phyloP scores from a whole-genome alignment of 345 rosid species.

The Laguncularia racemosa region DNA sequence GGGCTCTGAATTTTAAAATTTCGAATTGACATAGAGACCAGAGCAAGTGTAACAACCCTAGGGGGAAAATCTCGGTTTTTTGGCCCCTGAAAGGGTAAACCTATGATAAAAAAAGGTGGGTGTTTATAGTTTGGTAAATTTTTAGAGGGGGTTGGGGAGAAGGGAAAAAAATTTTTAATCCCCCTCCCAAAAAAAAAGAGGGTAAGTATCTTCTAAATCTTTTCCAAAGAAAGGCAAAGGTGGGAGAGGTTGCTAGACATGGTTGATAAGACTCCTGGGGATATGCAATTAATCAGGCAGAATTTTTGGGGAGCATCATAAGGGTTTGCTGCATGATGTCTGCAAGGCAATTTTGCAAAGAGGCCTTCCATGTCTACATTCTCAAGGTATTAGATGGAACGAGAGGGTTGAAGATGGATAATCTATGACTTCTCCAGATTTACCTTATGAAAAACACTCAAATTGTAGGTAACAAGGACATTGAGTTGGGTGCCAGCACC shows the following conservation, averaged over 20 bases:
- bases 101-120: conserved; percentile 11
- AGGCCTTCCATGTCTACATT: too few species aligned
- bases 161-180: conserved; percentile 16
- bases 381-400: too few species aligned
- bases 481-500: too few species aligned
- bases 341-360: conserved; percentile 16
- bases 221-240: conserved; percentile 9
- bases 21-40: conserved; percentile 7
- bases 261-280: conserved; percentile 13
- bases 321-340: conserved; percentile 26
- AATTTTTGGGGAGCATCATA: conserved; percentile 20
- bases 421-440: too few species aligned
- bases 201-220: conserved; percentile 19
- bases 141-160: conserved; percentile 19
- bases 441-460: too few species aligned
- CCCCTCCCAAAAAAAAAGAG: conserved; percentile 10
- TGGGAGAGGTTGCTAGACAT: conserved; percentile 8
- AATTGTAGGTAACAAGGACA: too few species aligned
- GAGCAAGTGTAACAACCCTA: conserved; percentile 4
- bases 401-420: too few species aligned
- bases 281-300: conserved; percentile 13
- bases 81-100: conserved; percentile 12
- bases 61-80: conserved; percentile 7
- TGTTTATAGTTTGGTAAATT: conserved; percentile 21
- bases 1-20: conserved; percentile 10